A percentile compares a stretch with the other conserved stretches of the same genome.
These are phyloP conservation scores for Cystobasidium ongulense DNA, from an alignment of 768 basidiomycete species.

Conservation along the genomic window DNA sequence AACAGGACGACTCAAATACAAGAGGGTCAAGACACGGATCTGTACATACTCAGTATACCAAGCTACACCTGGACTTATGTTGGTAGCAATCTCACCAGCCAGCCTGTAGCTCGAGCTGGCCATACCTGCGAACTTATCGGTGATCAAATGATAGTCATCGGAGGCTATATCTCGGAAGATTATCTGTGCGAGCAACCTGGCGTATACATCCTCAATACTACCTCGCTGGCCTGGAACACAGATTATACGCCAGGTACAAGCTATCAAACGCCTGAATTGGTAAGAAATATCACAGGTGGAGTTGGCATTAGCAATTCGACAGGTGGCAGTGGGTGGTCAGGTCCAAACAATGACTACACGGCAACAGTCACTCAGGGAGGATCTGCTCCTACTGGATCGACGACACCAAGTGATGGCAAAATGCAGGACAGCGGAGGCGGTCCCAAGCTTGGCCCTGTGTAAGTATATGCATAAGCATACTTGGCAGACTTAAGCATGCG, in stretches of 20 bases:
- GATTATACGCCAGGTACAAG: neutral
- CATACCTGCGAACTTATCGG: slow-evolving; percentile 34
- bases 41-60: slow-evolving; percentile 36
- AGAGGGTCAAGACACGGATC: slow-evolving; percentile 28
- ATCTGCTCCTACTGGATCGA: neutral
- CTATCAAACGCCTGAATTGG: slow-evolving; percentile 32
- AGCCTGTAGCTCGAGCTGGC: slow-evolving; percentile 31
- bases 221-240: neutral
- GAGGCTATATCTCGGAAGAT: slow-evolving; percentile 30
- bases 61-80: slow-evolving; percentile 35
- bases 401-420: neutral
- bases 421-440: neutral
- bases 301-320: slow-evolving; percentile 29
- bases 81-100: slow-evolving; percentile 18
- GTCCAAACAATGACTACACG: slow-evolving; percentile 6
- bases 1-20: slow-evolving; percentile 31
- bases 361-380: neutral
- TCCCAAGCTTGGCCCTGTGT: slow-evolving; percentile 17
- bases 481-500: neutral
- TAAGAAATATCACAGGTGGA: slow-evolving; percentile 37
- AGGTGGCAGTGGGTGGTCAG: slow-evolving; percentile 30
- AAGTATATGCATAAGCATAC: neutral
- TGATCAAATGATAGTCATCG: slow-evolving; percentile 35
- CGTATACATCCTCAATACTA: slow-evolving; percentile 21
- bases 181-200: slow-evolving; percentile 38